These are phyloP conservation scores for Schizothecium vesticola DNA, from an alignment of 495 filamentous ascomycete species.

Conservation along the genomic window DNA sequence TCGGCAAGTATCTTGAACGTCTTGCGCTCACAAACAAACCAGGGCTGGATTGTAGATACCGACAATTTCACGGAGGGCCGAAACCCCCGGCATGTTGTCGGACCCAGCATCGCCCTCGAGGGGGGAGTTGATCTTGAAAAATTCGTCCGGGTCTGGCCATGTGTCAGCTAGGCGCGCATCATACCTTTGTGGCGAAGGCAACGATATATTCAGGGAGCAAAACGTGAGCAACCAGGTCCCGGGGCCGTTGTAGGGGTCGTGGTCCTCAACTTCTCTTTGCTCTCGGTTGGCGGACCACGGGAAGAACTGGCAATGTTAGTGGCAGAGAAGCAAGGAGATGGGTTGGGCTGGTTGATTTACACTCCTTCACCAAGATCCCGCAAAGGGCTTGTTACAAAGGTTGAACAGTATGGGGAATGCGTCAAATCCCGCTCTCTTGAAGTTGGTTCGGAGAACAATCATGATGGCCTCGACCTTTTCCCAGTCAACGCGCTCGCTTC, in stretches of 20 bases:
- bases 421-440: constrained; percentile 41
- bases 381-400: constrained; percentile 49
- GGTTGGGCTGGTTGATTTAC: no score
- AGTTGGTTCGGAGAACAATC: constrained; percentile 54
- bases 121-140: constrained; percentile 57
- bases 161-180: constrained; percentile 5
- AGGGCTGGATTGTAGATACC: no score
- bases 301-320: constrained; percentile 21
- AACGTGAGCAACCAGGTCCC: constrained; percentile 57
- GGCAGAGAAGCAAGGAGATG: no score
- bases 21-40: no score
- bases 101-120: constrained; percentile 22
- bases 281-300: constrained; percentile 14
- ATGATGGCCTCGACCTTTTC: constrained; percentile 64
- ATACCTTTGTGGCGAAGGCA: constrained; percentile 3
- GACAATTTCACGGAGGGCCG: no score
- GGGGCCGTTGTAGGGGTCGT: constrained; percentile 56
- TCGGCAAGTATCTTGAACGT: no score
- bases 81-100: constrained; percentile 41
- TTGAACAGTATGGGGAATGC: constrained; percentile 36
- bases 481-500: constrained; percentile 54
- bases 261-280: constrained; percentile 27
- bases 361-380: constrained; percentile 45
- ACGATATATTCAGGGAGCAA: constrained; percentile 39
- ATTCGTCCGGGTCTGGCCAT: constrained; percentile 52